Conservation (phyloP, 2,329 filamentous ascomycete species). For the Aspergillus unguis region DNA sequence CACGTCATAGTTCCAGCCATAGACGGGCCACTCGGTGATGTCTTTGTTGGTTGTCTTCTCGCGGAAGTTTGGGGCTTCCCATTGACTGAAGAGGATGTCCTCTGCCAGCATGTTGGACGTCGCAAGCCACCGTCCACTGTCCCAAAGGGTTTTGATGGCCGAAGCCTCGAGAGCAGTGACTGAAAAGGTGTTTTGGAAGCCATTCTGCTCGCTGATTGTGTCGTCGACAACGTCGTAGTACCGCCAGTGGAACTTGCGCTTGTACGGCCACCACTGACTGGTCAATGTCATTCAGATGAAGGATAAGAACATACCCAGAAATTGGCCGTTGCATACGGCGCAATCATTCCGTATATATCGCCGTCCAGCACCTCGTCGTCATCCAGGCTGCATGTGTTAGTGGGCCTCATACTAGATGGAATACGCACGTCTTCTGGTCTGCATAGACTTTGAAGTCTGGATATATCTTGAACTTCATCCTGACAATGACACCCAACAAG, state of each 20-base stretch:
- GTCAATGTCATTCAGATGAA: neutral
- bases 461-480: slow-evolving; percentile 15
- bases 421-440: slow-evolving; percentile 12
- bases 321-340: slow-evolving; percentile 13
- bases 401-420: neutral
- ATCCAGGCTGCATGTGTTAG: slow-evolving; percentile 6
- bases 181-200: slow-evolving; percentile 16
- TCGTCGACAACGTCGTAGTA: slow-evolving; percentile 15
- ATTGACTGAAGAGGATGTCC: slow-evolving; percentile 12
- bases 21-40: slow-evolving; percentile 11
- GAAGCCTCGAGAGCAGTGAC: slow-evolving; percentile 8
- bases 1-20: slow-evolving; percentile 16
- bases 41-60: slow-evolving; percentile 14
- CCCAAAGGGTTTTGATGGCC: slow-evolving; percentile 12
- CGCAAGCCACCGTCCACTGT: slow-evolving; percentile 9
- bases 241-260: slow-evolving; percentile 15
- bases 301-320: slow-evolving; percentile 7
- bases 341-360: slow-evolving; percentile 13
- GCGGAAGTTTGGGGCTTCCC: slow-evolving; percentile 14
- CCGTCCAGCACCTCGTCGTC: slow-evolving; percentile 13
- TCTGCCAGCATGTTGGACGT: slow-evolving; percentile 14
- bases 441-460: slow-evolving; percentile 16
- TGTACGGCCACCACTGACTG: slow-evolving; percentile 14
- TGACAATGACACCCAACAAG: slow-evolving; percentile 10
- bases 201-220: slow-evolving; percentile 8